phyloP scores from a whole-genome alignment of 345 rosid species.

The Salix brachista region DNA sequence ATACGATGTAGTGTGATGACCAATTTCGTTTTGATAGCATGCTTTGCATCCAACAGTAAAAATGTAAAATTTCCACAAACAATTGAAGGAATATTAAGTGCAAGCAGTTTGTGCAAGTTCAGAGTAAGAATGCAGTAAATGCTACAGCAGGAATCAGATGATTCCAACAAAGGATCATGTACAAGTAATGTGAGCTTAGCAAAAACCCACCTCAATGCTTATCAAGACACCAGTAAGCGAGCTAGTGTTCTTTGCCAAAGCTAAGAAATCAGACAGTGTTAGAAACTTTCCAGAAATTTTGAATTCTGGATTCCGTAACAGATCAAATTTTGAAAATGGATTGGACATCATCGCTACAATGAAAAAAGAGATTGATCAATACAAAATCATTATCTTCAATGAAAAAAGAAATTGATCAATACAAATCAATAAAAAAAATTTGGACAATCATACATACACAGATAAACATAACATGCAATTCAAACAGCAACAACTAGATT shows the following conservation, averaged over 20 bases:
- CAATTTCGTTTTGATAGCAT: not conserved
- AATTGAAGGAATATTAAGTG: not conserved
- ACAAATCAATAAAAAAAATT: not conserved
- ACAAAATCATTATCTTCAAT: not conserved
- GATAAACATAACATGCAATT: not conserved
- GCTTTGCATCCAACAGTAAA: not conserved
- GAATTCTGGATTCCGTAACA: conserved; percentile 58
- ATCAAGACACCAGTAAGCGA: conserved; percentile 76
- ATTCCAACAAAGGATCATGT: not conserved
- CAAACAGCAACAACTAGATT: not conserved
- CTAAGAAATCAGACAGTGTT: conserved; percentile 56
- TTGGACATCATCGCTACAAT: conserved; percentile 55
- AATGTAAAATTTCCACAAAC: not conserved
- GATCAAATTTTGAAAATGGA: conserved; percentile 27
- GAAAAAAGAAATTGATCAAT: not conserved
- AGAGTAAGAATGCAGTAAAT: not conserved
- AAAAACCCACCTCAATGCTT: conserved; percentile 68
- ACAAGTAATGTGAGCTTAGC: not conserved
- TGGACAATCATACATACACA: not conserved
- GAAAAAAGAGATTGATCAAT: not conserved
- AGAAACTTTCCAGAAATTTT: conserved; percentile 46
- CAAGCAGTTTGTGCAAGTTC: not conserved
- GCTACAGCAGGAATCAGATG: not conserved
- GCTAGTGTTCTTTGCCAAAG: conserved; percentile 51
- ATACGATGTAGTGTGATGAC: no score